These are phyloP conservation scores for Orbilia blumenaviensis DNA, from an alignment of 2,329 filamentous ascomycete genomes.

Conservation along the genomic window DNA sequence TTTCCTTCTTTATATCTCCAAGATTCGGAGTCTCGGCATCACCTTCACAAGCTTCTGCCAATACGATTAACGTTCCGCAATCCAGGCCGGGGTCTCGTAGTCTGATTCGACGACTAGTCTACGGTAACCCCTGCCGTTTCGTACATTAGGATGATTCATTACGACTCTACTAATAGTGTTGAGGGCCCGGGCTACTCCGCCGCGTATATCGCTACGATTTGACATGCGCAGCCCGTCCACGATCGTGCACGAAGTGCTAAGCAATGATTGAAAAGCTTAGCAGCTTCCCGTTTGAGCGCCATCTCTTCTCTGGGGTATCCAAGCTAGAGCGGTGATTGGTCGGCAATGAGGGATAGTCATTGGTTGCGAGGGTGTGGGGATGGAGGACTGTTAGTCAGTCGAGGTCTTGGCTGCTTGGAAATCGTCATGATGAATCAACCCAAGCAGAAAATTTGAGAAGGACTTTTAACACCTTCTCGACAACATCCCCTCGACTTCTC, in stretches of 20 bases:
- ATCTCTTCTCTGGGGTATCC: too few relatives aligned
- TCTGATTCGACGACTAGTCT: slow-evolving; percentile 1
- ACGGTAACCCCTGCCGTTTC: slow-evolving; percentile 1
- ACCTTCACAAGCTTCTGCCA: background rate
- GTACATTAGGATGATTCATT: slow-evolving; percentile 36
- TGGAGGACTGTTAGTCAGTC: slow-evolving; percentile 27
- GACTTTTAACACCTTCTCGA: background rate
- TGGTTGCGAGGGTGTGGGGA: slow-evolving; percentile 23
- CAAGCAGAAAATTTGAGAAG: slow-evolving; percentile 21
- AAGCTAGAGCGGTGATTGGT: slow-evolving; percentile 11
- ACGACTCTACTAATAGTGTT: slow-evolving; percentile 2
- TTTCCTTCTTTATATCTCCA: slow-evolving; percentile 19
- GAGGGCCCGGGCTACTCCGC: background rate
- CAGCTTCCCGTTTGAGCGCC: slow-evolving; percentile 36
- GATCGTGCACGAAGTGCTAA: slow-evolving; percentile 2
- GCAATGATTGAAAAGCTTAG: slow-evolving; percentile 31
- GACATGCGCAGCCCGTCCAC: slow-evolving; percentile 3
- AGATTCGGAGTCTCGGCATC: background rate
- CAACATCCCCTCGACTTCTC: background rate
- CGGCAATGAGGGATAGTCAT: slow-evolving; percentile 1
- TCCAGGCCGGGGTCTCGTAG: background rate
- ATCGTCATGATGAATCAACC: slow-evolving; percentile 39
- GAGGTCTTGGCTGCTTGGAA: slow-evolving; percentile 33
- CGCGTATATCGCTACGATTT: background rate
- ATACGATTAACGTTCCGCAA: background rate